phyloP scores from a whole-genome alignment of 257 asterid genomes.

The Hygrophila difformis region DNA sequence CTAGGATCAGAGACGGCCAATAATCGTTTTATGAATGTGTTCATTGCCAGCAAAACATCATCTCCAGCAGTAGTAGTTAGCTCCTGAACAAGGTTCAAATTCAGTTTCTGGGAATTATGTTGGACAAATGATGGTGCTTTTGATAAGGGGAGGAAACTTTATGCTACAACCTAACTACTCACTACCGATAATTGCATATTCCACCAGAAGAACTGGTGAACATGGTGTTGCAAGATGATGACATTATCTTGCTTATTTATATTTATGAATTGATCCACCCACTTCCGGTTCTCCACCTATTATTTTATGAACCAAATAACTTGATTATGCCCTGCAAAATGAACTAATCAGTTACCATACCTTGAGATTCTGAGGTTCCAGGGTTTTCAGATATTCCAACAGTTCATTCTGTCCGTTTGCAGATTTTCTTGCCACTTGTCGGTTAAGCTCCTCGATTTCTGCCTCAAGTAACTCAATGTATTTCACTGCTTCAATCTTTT shows the following conservation, averaged over 20 bases:
- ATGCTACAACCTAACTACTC: no score
- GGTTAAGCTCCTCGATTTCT: slow-evolving; percentile 90
- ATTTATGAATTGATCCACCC: slow-evolving; percentile 1
- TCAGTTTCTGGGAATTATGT: slow-evolving; percentile 10
- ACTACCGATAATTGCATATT: not conserved
- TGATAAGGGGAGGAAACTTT: not conserved
- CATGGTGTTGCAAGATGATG: not conserved
- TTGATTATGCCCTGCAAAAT: slow-evolving; percentile 13
- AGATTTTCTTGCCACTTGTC: slow-evolving; percentile 74
- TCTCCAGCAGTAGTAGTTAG: slow-evolving; percentile 91
- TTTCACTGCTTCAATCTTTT: slow-evolving; percentile 81
- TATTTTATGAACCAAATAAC: slow-evolving; percentile 9
- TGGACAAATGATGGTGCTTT: slow-evolving; percentile 1
- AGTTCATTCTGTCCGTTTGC: slow-evolving; percentile 65
- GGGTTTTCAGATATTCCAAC: slow-evolving; percentile 80
- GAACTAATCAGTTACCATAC: slow-evolving; percentile 27
- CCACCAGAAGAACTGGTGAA: slow-evolving; percentile 13
- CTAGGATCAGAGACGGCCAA: slow-evolving; percentile 83
- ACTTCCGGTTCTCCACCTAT: slow-evolving; percentile 5
- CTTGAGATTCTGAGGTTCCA: slow-evolving; percentile 97
- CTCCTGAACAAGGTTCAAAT: slow-evolving; percentile 45
- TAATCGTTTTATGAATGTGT: slow-evolving; percentile 87
- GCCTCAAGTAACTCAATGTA: slow-evolving; percentile 95
- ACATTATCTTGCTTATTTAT: not conserved
- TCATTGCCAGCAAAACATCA: slow-evolving; percentile 89